Evolutionary conservation across 768 basidiomycete species (phyloP).

Genomic region (Naganishia vishniacii): DNA sequence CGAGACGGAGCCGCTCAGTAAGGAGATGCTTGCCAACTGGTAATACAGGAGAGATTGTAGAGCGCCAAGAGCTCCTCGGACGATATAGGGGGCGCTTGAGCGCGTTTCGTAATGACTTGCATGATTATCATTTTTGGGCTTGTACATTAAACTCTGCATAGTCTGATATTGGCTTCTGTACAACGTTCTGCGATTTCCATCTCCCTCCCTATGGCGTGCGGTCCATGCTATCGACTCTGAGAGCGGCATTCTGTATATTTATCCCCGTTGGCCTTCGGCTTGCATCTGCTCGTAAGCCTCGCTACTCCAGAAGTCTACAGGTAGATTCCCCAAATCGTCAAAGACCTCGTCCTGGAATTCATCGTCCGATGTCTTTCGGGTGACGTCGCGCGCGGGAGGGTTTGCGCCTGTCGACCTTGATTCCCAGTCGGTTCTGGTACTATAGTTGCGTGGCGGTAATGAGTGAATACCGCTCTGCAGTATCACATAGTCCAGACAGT

Average conservation of each 20-base stretch:
- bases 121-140: neutral
- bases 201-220: too few relatives aligned
- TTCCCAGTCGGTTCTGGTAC: neutral
- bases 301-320: slow-evolving; percentile 34
- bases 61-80: neutral
- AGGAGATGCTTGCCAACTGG: slow-evolving; percentile 50
- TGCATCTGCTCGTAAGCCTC: slow-evolving; percentile 14
- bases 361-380: neutral
- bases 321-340: slow-evolving; percentile 36
- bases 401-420: neutral
- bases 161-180: neutral
- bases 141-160: neutral
- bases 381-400: neutral
- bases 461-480: slow-evolving; percentile 57
- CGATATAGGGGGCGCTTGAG: neutral
- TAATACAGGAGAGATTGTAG: slow-evolving; percentile 21
- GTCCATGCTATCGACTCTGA: neutral
- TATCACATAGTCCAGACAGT: slow-evolving; percentile 71
- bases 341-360: slow-evolving; percentile 30
- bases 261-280: neutral
- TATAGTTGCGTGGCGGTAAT: slow-evolving; percentile 17
- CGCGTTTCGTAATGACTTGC: neutral
- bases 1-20: slow-evolving; percentile 61
- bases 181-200: neutral
- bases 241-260: too few relatives aligned